A percentile compares a stretch with the other conserved stretches of the same genome.
Evolutionary conservation across 768 basidiomycete genomes (phyloP).

Genomic region (Neoboletus magnificus): DNA sequence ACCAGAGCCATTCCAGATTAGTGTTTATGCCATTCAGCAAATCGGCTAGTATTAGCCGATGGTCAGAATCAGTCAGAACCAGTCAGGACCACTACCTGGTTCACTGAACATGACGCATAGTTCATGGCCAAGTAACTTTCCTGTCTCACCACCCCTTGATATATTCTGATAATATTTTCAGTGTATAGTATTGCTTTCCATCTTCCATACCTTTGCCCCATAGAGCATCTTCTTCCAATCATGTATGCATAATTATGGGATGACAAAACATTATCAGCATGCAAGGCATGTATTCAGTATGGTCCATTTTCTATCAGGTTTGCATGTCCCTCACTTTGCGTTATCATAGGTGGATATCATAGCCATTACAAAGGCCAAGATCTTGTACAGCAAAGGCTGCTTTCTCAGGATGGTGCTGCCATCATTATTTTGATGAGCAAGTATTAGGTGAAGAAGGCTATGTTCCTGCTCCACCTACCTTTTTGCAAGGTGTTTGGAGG

Average conservation of each 20-base stretch:
- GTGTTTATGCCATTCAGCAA: constrained; percentile 68
- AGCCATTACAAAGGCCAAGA: constrained; percentile 94
- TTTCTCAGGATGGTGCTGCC: constrained; percentile 90
- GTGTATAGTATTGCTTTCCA: constrained; percentile 91
- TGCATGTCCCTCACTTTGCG: not conserved
- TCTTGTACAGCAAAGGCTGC: constrained; percentile 76
- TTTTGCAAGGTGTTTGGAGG: constrained; percentile 72
- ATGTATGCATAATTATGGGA: constrained; percentile 79
- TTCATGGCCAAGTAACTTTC: constrained; percentile 72
- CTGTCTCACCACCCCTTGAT: not conserved
- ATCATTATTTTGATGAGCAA: constrained; percentile 93
- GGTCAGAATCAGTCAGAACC: no score
- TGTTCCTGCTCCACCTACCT: constrained; percentile 79
- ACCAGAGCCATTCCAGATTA: constrained; percentile 86
- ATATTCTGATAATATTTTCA: constrained; percentile 29
- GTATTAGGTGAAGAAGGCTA: constrained; percentile 96
- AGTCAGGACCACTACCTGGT: no score
- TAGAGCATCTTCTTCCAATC: constrained; percentile 77
- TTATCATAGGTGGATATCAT: constrained; percentile 69
- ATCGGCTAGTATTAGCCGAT: no score
- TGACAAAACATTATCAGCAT: constrained; percentile 87
- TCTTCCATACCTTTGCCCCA: constrained; percentile 80
- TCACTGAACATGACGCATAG: no score
- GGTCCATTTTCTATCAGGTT: not conserved
- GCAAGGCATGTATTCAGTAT: constrained; percentile 54